These are phyloP conservation scores for Diaporthe humulicola DNA, from an alignment of 2,329 filamentous ascomycete genomes.

Conservation along the genomic window DNA sequence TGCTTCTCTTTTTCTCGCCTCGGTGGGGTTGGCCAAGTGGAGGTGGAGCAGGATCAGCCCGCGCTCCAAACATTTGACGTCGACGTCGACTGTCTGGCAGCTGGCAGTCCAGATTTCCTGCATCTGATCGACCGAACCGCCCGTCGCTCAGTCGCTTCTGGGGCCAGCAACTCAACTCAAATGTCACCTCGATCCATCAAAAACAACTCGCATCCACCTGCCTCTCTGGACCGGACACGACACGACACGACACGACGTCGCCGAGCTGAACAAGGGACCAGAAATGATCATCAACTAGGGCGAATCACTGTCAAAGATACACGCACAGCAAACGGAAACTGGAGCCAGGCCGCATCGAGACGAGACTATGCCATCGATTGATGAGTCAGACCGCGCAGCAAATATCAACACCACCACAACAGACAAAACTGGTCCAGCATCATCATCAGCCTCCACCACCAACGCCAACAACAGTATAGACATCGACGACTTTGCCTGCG, in stretches of 20 bases:
- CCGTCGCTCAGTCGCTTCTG: not conserved
- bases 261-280: not conserved
- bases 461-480: slow-evolving; percentile 26
- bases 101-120: not conserved
- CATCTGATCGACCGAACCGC: slow-evolving; percentile 7
- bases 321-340: not conserved
- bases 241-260: not conserved
- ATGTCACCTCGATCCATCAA: slow-evolving; percentile 20
- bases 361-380: slow-evolving; percentile 36
- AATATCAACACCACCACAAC: not conserved
- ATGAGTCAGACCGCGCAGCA: slow-evolving; percentile 35
- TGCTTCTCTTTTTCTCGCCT: not conserved
- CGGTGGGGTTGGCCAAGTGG: not conserved
- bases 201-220: slow-evolving; percentile 4
- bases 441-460: not conserved
- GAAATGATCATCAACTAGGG: not conserved
- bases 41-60: not conserved
- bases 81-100: slow-evolving; percentile 15
- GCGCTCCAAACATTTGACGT: slow-evolving; percentile 20
- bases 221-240: slow-evolving; percentile 8
- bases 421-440: not conserved
- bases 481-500: slow-evolving; percentile 35
- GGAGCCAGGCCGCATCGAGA: slow-evolving; percentile 13
- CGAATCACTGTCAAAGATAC: not conserved
- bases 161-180: too few species aligned